Evolutionary conservation across 148 eudicot genomes (phyloP).

Genomic region (Arbutus unedo): DNA sequence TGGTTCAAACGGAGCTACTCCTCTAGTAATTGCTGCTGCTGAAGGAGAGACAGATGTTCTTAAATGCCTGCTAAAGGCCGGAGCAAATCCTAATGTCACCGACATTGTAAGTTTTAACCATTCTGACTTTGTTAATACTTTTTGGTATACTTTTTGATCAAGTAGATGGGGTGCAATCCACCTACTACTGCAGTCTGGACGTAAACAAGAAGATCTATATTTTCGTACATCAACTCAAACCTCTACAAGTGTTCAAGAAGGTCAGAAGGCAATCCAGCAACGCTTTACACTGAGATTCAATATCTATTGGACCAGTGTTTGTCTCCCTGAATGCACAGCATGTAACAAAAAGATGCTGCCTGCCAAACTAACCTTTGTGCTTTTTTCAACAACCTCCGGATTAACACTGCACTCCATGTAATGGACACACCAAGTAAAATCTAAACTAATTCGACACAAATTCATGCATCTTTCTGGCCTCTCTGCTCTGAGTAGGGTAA

Average conservation of each 20-base stretch:
- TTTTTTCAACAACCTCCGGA: background rate
- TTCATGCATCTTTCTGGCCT: background rate
- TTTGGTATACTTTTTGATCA: background rate
- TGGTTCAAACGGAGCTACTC: background rate
- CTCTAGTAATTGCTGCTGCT: background rate
- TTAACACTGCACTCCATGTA: background rate
- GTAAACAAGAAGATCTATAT: background rate
- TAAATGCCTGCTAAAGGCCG: slow-evolving; percentile 20
- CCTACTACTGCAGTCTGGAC: background rate
- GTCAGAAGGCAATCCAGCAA: background rate
- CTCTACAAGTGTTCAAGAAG: background rate
- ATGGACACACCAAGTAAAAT: background rate
- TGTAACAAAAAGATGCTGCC: background rate
- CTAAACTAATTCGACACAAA: background rate
- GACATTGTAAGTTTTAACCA: background rate
- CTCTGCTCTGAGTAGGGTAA: too few species aligned
- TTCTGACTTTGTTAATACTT: background rate
- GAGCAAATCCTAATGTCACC: slow-evolving; percentile 25
- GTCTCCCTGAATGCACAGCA: background rate
- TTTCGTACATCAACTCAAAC: background rate
- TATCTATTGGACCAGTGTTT: background rate
- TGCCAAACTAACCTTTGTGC: background rate
- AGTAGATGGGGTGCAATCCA: background rate
- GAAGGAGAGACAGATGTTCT: slow-evolving; percentile 8
- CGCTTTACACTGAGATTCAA: background rate